Base-by-base conservation (phyloP, 176 grass and related monocot species). In the Bothriochloa decipiens region DNA sequence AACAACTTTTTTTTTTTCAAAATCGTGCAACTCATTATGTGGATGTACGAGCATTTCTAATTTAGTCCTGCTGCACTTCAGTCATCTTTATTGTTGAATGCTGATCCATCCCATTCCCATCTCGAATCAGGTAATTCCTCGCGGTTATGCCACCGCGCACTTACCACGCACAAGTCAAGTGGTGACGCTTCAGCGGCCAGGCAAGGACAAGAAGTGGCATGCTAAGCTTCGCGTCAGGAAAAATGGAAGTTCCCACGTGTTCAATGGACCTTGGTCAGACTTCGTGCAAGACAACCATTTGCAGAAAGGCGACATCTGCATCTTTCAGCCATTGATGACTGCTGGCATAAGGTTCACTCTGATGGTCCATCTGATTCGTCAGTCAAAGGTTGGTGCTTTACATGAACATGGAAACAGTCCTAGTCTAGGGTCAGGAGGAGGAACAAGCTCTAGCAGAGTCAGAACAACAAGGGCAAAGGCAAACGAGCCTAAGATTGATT, bases 271-370 rank as follows among this genome's bases (percentile, higher is more conserved):
- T 42, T 92, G 87, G 91, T 78, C 26, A 68, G 26, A 32, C 4
- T 92, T 92, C 72, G 87, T 89, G 6, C 11, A 5, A 0, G 84
- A 89, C 11, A 92, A 68, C 42, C 67, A 60, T 57, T 15, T 92
- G 7, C 37, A 33, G 16, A 70, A 73, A 45, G 91, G 76, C 3
- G 84, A 92, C 33, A 78, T 81, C 6, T 89, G 91, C 67, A 28
- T 82, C 15, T 93, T 93, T 41, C 53, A 85, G 58, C 73, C 75
- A 17, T 14, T 63, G 73, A 87, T 78, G 45, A 68, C 5, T 47
- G 36, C 25, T 8, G 33, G 53, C 7, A 32, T 17, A 72, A 67
- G 4, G 14, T 69, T 87, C 42, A 47, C 65, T 23, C 11, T 85
- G 3, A 72, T 13, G 72, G 85, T 90, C 10, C 72, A 85, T 87